Percentiles rank a stretch among this genome's conserved stretches.
phyloP scores from a whole-genome alignment of 495 filamentous ascomycete species.

The Letharia lupina region DNA sequence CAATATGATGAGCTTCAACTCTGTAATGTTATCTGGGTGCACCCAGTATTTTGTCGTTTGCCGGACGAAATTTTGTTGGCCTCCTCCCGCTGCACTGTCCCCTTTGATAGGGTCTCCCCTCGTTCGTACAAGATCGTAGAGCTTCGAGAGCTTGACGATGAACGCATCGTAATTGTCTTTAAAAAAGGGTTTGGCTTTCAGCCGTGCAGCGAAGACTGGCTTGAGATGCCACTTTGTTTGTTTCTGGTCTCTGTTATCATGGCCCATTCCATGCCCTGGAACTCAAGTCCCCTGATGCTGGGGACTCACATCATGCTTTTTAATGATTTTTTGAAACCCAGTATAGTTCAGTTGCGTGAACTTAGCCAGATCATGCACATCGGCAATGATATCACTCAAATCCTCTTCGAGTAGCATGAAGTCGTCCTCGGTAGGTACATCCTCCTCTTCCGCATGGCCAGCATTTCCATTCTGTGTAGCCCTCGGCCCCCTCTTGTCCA shows the following conservation, averaged over 20 bases:
- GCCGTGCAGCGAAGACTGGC: slow-evolving; percentile 83
- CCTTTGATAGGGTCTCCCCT: slow-evolving; percentile 86
- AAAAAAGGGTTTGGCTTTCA: slow-evolving; percentile 96
- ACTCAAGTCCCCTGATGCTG: slow-evolving; percentile 15
- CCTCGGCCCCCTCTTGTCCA: slow-evolving; percentile 39
- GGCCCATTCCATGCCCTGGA: background rate
- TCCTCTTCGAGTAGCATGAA: slow-evolving; percentile 92
- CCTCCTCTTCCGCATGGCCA: slow-evolving; percentile 32
- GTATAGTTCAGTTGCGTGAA: slow-evolving; percentile 99
- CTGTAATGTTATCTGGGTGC: slow-evolving; percentile 96
- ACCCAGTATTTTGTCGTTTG: slow-evolving; percentile 99
- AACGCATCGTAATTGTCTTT: slow-evolving; percentile 97
- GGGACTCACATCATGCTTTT: slow-evolving; percentile 86
- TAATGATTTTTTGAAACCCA: slow-evolving; percentile 99
- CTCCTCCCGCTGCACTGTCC: slow-evolving; percentile 81
- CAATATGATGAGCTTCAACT: slow-evolving; percentile 86
- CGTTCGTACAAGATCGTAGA: slow-evolving; percentile 91
- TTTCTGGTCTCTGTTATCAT: slow-evolving; percentile 55
- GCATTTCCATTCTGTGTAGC: slow-evolving; percentile 17
- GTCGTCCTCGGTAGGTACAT: slow-evolving; percentile 74
- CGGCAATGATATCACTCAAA: slow-evolving; percentile 94
- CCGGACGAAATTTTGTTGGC: slow-evolving; percentile 90
- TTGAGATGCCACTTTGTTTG: slow-evolving; percentile 87
- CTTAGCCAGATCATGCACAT: slow-evolving; percentile 97
- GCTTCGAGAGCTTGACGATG: slow-evolving; percentile 87